Conservation (phyloP, 2,329 filamentous ascomycete species). For the Verticillium klebahnii region DNA sequence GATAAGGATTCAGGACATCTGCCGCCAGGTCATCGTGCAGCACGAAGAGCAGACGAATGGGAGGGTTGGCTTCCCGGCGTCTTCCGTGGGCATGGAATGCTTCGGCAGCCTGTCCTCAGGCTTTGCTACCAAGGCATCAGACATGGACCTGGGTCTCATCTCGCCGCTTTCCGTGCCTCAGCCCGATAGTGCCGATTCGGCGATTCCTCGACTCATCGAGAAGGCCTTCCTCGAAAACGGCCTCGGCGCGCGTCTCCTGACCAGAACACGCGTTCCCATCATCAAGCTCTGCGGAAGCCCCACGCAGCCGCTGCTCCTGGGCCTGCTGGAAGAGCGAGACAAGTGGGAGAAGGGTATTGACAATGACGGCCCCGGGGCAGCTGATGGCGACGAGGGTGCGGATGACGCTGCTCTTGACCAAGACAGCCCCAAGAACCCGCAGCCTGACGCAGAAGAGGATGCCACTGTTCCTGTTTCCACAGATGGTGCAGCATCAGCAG, state of each 20-base stretch:
- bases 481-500: background rate
- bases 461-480: background rate
- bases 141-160: conserved; percentile 82
- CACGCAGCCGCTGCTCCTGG: conserved; percentile 51
- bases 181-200: conserved; percentile 49
- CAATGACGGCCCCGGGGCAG: conserved; percentile 29
- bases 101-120: conserved; percentile 82
- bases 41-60: conserved; percentile 37
- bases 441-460: background rate
- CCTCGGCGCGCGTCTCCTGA: conserved; percentile 71
- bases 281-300: conserved; percentile 80
- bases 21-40: conserved; percentile 51
- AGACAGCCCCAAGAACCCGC: background rate
- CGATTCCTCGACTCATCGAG: conserved; percentile 71
- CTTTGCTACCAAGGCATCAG: conserved; percentile 81
- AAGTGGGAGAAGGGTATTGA: conserved; percentile 64
- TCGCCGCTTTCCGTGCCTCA: conserved; percentile 55
- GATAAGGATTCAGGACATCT: conserved; percentile 57
- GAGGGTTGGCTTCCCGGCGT: conserved; percentile 37
- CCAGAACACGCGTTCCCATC: conserved; percentile 77
- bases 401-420: conserved; percentile 13
- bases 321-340: conserved; percentile 58
- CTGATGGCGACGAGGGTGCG: conserved; percentile 21
- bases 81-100: conserved; percentile 64
- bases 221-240: conserved; percentile 67